Conservation (phyloP, 106 monocot species). For the Amphibolis antarctica region DNA sequence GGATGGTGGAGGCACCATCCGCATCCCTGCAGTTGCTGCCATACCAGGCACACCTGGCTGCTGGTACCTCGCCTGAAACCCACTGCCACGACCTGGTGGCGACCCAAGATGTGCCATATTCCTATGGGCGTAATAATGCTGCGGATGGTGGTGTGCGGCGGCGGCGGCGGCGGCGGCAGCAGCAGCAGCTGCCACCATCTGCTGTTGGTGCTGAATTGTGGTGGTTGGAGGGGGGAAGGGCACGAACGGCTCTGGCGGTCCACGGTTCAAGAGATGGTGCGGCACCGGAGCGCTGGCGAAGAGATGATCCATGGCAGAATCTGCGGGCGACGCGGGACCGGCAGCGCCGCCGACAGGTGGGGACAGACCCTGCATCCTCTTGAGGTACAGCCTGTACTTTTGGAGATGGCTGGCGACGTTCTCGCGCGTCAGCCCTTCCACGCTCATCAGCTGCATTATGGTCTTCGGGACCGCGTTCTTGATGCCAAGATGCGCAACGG, state of each 20-base stretch:
- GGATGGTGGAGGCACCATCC: constrained; percentile 8
- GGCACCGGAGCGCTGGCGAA: constrained; percentile 52
- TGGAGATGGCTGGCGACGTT: too few relatives aligned
- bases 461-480: too few relatives aligned
- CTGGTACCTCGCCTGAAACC: constrained; percentile 23
- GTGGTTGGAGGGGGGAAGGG: constrained; percentile 3
- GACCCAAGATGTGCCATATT: constrained; percentile 27
- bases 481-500: constrained; percentile 17
- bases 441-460: too few relatives aligned
- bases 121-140: constrained; percentile 24
- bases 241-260: constrained; percentile 4
- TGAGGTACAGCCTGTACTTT: constrained; percentile 26
- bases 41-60: constrained; percentile 23
- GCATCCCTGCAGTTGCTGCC: constrained; percentile 13
- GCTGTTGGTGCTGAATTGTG: constrained; percentile 11
- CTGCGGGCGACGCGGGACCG: constrained; percentile 12
- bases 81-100: constrained; percentile 13
- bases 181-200: constrained; percentile 9
- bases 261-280: constrained; percentile 39
- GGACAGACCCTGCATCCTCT: constrained; percentile 17
- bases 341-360: background rate
- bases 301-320: constrained; percentile 41
- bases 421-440: too few relatives aligned
- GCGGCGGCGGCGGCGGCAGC: too few relatives aligned
- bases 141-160: constrained; percentile 10